Evolutionary conservation across 2,329 filamentous ascomycete species (phyloP).

Genomic region (Scleromitrula shiraiana): DNA sequence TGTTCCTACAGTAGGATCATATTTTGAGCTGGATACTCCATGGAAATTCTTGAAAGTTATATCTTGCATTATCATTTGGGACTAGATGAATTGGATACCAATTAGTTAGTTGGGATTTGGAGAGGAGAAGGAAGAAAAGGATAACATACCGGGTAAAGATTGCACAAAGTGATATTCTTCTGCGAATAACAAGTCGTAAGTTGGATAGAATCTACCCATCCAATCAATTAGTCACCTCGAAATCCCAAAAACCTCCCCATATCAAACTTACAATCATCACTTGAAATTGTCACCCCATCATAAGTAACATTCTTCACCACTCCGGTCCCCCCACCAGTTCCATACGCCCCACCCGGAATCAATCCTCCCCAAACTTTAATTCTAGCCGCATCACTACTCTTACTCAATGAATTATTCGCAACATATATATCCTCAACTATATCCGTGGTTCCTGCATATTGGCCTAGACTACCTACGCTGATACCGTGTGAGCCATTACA

Average conservation of each 20-base stretch:
- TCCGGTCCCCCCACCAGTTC: constrained; percentile 48
- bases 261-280: constrained; percentile 41
- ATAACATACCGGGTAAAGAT: constrained; percentile 41
- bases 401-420: constrained; percentile 36
- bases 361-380: constrained; percentile 52
- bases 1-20: constrained; percentile 36
- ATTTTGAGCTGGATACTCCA: constrained; percentile 37
- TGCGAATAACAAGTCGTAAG: constrained; percentile 50
- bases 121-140: neutral
- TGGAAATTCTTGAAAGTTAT: constrained; percentile 36
- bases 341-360: constrained; percentile 42
- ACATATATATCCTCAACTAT: constrained; percentile 41
- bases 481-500: constrained; percentile 44
- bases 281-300: constrained; percentile 45
- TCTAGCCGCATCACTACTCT: constrained; percentile 49
- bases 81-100: constrained; percentile 29
- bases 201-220: constrained; percentile 10
- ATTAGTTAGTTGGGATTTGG: constrained; percentile 33
- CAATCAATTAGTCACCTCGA: neutral
- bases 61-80: constrained; percentile 42
- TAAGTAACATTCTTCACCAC: constrained; percentile 54
- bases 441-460: constrained; percentile 42
- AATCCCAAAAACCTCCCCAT: too few species aligned
- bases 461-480: constrained; percentile 49
- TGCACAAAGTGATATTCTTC: constrained; percentile 50